A percentile compares a stretch with the other conserved stretches of the same genome.
phyloP scores from a whole-genome alignment of 2,329 filamentous ascomycete genomes.

The Verticillium nonalfalfae region DNA sequence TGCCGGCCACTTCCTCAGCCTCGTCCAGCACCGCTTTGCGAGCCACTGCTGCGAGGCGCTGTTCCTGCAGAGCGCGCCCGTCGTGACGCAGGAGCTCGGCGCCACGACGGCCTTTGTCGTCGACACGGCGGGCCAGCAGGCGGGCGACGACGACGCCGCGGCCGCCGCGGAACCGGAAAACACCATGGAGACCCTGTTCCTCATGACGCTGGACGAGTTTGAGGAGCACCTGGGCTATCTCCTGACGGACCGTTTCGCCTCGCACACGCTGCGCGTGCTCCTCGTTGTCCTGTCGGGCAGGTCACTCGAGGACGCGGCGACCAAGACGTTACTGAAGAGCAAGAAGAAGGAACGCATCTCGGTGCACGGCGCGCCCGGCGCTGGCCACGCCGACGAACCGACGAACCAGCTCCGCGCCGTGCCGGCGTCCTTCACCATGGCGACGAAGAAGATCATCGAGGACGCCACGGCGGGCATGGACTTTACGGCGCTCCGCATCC shows the following conservation, averaged over 20 bases:
- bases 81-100: conserved; percentile 66
- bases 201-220: conserved; percentile 80
- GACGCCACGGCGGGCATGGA: conserved; percentile 72
- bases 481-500: conserved; percentile 70
- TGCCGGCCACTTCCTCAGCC: conserved; percentile 75
- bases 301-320: conserved; percentile 63
- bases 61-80: conserved; percentile 74
- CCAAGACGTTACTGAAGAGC: conserved; percentile 75
- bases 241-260: conserved; percentile 83
- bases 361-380: conserved; percentile 42
- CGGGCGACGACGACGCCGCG: conserved; percentile 30
- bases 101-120: conserved; percentile 32
- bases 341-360: conserved; percentile 84
- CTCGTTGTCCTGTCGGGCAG: conserved; percentile 80
- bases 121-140: conserved; percentile 36
- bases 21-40: conserved; percentile 93
- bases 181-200: conserved; percentile 79
- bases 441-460: conserved; percentile 74
- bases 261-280: conserved; percentile 81
- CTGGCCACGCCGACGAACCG: conserved; percentile 17
- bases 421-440: conserved; percentile 70
- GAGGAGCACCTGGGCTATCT: conserved; percentile 77
- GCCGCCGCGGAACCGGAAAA: conserved; percentile 41
- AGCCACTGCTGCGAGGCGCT: conserved; percentile 96
- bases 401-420: conserved; percentile 49